These are phyloP conservation scores for Rhizophlyctis rosea DNA, from an alignment of 192 early-diverging fungal genomes.

Conservation along the genomic window DNA sequence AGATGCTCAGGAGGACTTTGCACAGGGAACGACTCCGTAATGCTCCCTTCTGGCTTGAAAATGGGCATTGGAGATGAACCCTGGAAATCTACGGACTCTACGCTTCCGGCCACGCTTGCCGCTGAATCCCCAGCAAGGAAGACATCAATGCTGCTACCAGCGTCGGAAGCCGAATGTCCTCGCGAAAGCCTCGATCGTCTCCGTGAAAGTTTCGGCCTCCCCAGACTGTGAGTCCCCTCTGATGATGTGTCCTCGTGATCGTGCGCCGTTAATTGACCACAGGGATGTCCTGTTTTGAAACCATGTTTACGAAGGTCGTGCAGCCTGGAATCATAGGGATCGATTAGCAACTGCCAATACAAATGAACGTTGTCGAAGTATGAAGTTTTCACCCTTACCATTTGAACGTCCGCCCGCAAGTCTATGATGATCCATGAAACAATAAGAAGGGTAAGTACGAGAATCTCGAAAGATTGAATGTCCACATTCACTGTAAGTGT, in stretches of 20 bases:
- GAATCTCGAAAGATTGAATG: not conserved
- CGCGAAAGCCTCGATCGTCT: not conserved
- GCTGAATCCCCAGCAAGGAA: not conserved
- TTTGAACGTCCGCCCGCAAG: constrained; percentile 27
- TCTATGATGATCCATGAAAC: not conserved
- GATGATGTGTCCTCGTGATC: not conserved
- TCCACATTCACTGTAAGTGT: constrained; percentile 3
- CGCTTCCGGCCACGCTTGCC: too few relatives aligned
- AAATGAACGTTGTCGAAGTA: too few relatives aligned
- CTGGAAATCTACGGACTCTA: too few relatives aligned
- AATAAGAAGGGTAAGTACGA: not conserved
- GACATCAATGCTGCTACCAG: not conserved
- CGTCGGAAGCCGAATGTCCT: not conserved
- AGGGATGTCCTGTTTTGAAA: constrained; percentile 16
- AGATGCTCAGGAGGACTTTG: too few relatives aligned
- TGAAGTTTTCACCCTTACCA: constrained; percentile 8
- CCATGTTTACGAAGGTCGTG: constrained; percentile 28
- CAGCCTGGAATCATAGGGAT: too few relatives aligned
- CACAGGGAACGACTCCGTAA: not conserved
- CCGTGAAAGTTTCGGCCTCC: not conserved
- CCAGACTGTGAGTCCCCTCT: not conserved
- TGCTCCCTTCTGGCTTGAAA: not conserved
- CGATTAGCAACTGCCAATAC: too few relatives aligned
- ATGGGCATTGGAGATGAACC: not conserved
- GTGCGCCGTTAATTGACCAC: not conserved